Evolutionary conservation across 2,329 filamentous ascomycete species (phyloP).

Genomic region (Colletotrichum sp.): DNA sequence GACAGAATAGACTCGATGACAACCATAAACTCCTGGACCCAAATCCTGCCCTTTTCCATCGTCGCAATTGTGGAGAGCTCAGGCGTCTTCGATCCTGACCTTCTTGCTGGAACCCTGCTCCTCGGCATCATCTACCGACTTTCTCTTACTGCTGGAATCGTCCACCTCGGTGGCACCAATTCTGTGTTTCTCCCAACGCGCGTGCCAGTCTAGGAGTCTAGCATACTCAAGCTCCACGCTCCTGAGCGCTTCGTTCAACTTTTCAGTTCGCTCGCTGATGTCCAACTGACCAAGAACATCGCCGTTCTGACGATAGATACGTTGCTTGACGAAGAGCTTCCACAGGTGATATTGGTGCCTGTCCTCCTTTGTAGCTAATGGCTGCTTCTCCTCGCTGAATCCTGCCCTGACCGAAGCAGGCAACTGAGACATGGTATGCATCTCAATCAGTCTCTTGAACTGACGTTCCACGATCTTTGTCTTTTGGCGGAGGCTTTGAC

Average conservation of each 20-base stretch:
- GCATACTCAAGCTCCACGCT: constrained; percentile 76
- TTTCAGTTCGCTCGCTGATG: constrained; percentile 69
- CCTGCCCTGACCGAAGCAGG: constrained; percentile 60
- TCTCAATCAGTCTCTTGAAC: constrained; percentile 75
- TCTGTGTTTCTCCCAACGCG: constrained; percentile 39
- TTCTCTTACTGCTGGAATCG: constrained; percentile 49
- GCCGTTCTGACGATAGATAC: constrained; percentile 76
- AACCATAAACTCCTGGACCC: constrained; percentile 7
- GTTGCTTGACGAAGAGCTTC: constrained; percentile 76
- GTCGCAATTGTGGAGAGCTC: neutral
- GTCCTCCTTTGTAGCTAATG: constrained; percentile 54
- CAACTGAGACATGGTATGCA: constrained; percentile 70
- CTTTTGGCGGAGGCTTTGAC: constrained; percentile 61
- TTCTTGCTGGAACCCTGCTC: constrained; percentile 45
- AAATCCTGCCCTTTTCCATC: neutral
- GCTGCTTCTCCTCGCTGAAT: constrained; percentile 46
- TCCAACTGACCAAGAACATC: constrained; percentile 75
- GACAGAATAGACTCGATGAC: neutral
- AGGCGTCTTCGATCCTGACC: constrained; percentile 38
- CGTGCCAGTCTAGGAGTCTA: constrained; percentile 59
- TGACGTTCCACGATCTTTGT: constrained; percentile 79
- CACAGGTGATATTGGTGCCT: constrained; percentile 71
- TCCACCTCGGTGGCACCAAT: constrained; percentile 9
- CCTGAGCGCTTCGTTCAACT: constrained; percentile 71
- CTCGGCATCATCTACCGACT: constrained; percentile 34